These are phyloP conservation scores for Plenodomus biglobosus DNA, from an alignment of 2,329 filamentous ascomycete species.

Conservation along the genomic window DNA sequence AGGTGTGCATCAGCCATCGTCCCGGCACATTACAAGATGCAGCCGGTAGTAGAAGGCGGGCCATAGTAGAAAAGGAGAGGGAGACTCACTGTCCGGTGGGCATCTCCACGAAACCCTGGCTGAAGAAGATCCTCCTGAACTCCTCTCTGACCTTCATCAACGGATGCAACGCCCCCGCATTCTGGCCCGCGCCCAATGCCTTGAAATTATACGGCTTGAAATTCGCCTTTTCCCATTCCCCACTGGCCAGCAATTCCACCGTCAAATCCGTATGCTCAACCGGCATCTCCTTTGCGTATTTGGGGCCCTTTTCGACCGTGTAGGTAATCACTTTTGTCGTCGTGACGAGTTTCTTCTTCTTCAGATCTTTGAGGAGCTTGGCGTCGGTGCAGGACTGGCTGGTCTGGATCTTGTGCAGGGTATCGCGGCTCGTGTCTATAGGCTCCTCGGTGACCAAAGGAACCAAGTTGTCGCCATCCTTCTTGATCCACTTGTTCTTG, in stretches of 20 bases:
- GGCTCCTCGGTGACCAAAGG: constrained; percentile 67
- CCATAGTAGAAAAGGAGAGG: background rate
- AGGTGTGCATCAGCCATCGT: background rate
- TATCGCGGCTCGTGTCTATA: constrained; percentile 74
- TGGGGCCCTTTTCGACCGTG: constrained; percentile 78
- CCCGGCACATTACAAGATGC: no score
- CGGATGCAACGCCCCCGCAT: constrained; percentile 53
- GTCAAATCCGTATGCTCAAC: constrained; percentile 96
- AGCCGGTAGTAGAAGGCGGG: no score
- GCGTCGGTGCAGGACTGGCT: constrained; percentile 69
- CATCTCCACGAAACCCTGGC: constrained; percentile 99
- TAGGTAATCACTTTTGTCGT: constrained; percentile 84
- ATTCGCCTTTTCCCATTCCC: constrained; percentile 86
- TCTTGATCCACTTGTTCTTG: constrained; percentile 70
- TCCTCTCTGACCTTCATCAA: constrained; percentile 94
- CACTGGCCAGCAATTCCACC: constrained; percentile 83
- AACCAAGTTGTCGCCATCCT: constrained; percentile 58
- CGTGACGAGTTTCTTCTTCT: constrained; percentile 87
- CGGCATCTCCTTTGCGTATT: constrained; percentile 83
- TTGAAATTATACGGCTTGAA: constrained; percentile 88
- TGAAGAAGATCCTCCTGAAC: constrained; percentile 98
- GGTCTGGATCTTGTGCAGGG: constrained; percentile 71
- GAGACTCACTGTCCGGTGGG: constrained; percentile 70
- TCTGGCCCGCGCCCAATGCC: constrained; percentile 64
- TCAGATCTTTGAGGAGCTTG: constrained; percentile 78